These are phyloP conservation scores for Uncinocarpus reesii DNA, from an alignment of 2,329 filamentous ascomycete genomes.

Conservation along the genomic window DNA sequence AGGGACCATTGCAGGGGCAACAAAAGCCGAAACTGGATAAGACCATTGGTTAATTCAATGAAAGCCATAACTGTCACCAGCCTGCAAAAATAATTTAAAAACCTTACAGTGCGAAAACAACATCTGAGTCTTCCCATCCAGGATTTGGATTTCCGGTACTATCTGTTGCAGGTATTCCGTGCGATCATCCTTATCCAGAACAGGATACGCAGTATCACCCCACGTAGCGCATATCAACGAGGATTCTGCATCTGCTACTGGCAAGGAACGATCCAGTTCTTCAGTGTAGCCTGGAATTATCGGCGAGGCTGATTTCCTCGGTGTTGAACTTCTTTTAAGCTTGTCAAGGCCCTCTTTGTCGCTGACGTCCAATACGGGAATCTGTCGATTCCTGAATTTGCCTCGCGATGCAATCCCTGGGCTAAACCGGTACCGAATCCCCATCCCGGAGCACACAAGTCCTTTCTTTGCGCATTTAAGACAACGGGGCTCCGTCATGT, in stretches of 20 bases:
- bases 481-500: neutral
- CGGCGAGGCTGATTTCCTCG: neutral
- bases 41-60: too few relatives aligned
- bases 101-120: neutral
- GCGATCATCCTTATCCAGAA: neutral
- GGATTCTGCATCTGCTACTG: neutral
- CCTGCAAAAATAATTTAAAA: neutral
- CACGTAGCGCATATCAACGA: neutral
- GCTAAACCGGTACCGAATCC: conserved; percentile 2
- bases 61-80: too few relatives aligned
- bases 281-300: neutral
- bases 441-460: neutral
- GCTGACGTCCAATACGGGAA: neutral
- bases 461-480: conserved; percentile 1
- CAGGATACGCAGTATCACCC: neutral
- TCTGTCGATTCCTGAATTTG: neutral
- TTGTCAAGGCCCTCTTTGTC: neutral
- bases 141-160: conserved; percentile 1
- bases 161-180: neutral
- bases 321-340: neutral
- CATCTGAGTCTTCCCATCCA: neutral
- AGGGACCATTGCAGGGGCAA: neutral
- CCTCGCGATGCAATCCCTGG: conserved; percentile 3
- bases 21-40: neutral
- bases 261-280: neutral